Evolutionary conservation across 2,329 filamentous ascomycete species (phyloP).

Genomic region (Didymosphaeria variabile): DNA sequence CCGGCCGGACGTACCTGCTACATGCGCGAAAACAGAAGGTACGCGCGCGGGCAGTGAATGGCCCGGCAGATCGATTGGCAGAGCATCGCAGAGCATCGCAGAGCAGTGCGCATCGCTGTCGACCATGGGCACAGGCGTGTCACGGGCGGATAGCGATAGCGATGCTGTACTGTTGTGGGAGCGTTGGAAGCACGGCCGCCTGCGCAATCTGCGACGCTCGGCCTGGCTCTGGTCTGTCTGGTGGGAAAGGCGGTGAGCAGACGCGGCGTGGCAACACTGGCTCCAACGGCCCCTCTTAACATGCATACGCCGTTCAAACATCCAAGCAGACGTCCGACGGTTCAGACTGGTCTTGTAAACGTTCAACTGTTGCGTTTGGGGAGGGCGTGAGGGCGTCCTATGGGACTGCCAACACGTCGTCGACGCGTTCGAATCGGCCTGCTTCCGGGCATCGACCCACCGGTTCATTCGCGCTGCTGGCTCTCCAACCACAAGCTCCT

Average conservation of each 20-base stretch:
- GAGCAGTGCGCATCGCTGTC: neutral
- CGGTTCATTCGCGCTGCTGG: conserved; percentile 28
- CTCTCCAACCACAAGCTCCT: conserved; percentile 33
- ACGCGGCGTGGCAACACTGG: conserved; percentile 22
- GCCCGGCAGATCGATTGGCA: neutral
- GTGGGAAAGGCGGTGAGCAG: conserved; percentile 37
- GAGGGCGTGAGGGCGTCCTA: conserved; percentile 1
- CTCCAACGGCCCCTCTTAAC: conserved; percentile 27
- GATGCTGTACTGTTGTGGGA: neutral
- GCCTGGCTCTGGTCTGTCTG: conserved; percentile 23
- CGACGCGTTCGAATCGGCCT: conserved; percentile 39
- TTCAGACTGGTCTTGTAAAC: conserved; percentile 15
- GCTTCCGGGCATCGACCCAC: conserved; percentile 33
- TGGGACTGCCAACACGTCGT: conserved; percentile 17
- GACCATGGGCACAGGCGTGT: neutral
- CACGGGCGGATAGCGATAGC: conserved; percentile 25
- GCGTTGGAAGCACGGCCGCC: conserved; percentile 24
- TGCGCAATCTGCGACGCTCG: conserved; percentile 24
- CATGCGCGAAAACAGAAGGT: too few relatives aligned
- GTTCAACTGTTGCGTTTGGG: neutral
- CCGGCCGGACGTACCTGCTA: too few relatives aligned
- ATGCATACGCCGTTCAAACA: conserved; percentile 1
- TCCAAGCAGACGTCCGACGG: neutral
- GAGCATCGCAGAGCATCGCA: neutral
- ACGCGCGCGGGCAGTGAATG: neutral